Percentiles rank a stretch among this genome's conserved stretches.
These are phyloP conservation scores for Blastobotrys apis DNA, from an alignment of 1,139 yeast species.

Conservation along the genomic window DNA sequence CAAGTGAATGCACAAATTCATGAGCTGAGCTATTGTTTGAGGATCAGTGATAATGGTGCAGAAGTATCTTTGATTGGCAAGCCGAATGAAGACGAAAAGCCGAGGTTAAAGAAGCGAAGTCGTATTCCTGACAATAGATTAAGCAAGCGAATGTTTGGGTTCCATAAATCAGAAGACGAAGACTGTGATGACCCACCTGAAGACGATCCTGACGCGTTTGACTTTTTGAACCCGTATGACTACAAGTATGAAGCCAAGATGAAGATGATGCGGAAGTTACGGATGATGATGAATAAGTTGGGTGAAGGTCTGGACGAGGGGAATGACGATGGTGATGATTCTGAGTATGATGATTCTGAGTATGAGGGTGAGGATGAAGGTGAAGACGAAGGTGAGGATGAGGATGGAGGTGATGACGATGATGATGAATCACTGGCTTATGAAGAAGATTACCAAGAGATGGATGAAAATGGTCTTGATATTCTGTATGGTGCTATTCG, in stretches of 20 bases:
- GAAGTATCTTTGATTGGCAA: constrained; percentile 13
- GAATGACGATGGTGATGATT: constrained; percentile 3
- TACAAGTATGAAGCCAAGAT: constrained; percentile 6
- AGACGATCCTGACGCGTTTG: constrained; percentile 11
- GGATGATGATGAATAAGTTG: constrained; percentile 6
- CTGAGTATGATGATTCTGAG: background rate
- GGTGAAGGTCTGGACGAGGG: constrained; percentile 10
- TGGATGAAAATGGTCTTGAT: too few species aligned
- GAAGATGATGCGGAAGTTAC: constrained; percentile 4
- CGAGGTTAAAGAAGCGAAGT: background rate
- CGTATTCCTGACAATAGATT: background rate
- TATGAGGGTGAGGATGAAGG: constrained; percentile 12
- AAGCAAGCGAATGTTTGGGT: background rate
- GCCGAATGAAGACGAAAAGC: background rate
- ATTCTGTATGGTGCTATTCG: too few species aligned
- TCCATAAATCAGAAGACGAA: background rate
- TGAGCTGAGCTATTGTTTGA: constrained; percentile 26
- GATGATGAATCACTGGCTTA: too few species aligned
- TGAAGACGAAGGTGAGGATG: constrained; percentile 8
- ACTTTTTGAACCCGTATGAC: constrained; percentile 10
- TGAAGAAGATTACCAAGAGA: too few species aligned
- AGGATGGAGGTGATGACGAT: too few species aligned
- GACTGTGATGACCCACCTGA: constrained; percentile 11
- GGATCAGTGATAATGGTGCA: constrained; percentile 17
- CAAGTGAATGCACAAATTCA: constrained; percentile 23